These are phyloP conservation scores for Kwoniella pini DNA, from an alignment of 768 basidiomycete species.

Conservation along the genomic window DNA sequence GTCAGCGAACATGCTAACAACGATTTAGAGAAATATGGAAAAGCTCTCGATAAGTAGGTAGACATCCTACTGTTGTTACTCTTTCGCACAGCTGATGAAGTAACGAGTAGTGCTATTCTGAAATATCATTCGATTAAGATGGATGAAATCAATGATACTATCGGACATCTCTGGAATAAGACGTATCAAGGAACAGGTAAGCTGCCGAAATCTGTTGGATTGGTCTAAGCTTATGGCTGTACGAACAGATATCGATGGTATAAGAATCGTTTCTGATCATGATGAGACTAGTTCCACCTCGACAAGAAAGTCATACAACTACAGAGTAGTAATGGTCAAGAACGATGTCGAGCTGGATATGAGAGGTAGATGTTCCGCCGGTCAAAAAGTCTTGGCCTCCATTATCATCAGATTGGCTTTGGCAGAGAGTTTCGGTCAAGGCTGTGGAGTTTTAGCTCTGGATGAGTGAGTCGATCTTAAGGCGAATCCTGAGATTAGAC, in stretches of 20 bases:
- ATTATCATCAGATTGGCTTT: slow-evolving; percentile 97
- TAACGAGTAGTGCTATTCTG: slow-evolving; percentile 80
- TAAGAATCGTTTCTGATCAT: slow-evolving; percentile 88
- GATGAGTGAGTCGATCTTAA: slow-evolving; percentile 64
- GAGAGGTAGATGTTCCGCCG: slow-evolving; percentile 96
- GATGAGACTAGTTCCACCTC: slow-evolving; percentile 75
- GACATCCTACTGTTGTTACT: not conserved
- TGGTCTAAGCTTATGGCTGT: not conserved
- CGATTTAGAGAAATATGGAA: slow-evolving; percentile 95
- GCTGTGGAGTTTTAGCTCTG: slow-evolving; percentile 94
- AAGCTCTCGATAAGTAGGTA: slow-evolving; percentile 90
- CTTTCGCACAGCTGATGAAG: slow-evolving; percentile 9
- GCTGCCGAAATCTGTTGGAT: slow-evolving; percentile 35
- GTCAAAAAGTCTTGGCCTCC: slow-evolving; percentile 97
- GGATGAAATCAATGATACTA: slow-evolving; percentile 98
- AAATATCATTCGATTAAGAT: slow-evolving; percentile 96
- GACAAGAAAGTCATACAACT: slow-evolving; percentile 87
- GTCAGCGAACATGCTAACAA: slow-evolving; percentile 97
- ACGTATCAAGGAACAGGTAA: slow-evolving; percentile 97
- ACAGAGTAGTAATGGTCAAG: slow-evolving; percentile 98
- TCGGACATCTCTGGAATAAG: slow-evolving; percentile 96
- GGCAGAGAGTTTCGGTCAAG: slow-evolving; percentile 95
- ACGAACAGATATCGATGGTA: slow-evolving; percentile 86
- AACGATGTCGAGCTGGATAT: slow-evolving; percentile 99
- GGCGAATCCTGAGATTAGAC: not conserved